Base-by-base conservation (phyloP, 78 protist species). In the Bigelowiella natans region DNA sequence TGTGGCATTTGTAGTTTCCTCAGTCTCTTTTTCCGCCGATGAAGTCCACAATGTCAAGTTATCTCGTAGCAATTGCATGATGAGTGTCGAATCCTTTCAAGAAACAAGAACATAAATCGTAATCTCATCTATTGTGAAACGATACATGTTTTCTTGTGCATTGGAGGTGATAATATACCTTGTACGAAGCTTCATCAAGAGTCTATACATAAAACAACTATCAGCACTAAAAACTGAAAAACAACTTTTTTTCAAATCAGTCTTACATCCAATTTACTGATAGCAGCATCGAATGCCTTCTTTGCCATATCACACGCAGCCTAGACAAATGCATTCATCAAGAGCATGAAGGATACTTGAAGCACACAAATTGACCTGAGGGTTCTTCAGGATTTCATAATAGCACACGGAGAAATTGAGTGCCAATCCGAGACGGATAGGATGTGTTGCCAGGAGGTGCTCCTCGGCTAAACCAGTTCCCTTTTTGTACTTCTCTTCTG, bases 21-120 rank as follows among this genome's bases (percentile, higher is more conserved):
- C n/a, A n/a, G n/a, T n/a, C 85, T 82, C 38, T 1, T 86, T 93
- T 51, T 94, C 88, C 93, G 89, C 63, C 85, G 92, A 94, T 3
- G 96, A 94, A 39, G 97, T 95, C 99, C 99, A 98, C 39, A 97
- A 94, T 31, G 98, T 96, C 36, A 98, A 93, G 96, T 98, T 98
- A 91, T 97, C 99, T n/a, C 99, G 88, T 36, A 98, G 94, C 82
- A 98, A 95, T 94, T 98, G 98, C 96, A 97, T 94, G 94, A 98
- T 97, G 88, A 96, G 96, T 31, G 99, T 96, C 34, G 97, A 91
- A 88, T 97, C 99, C 95, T 97, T 97, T 95, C 96, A 97, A 29
- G 95, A 92, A 85, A 95, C 98, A n/a, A n/a, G n/a, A n/a, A n/a
- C n/a, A n/a, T n/a, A n/a, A n/a, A n/a, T n/a, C n/a, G n/a, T n/a